These are phyloP conservation scores for Verticillium alfalfae DNA, from an alignment of 2,329 filamentous ascomycete species.

Conservation along the genomic window DNA sequence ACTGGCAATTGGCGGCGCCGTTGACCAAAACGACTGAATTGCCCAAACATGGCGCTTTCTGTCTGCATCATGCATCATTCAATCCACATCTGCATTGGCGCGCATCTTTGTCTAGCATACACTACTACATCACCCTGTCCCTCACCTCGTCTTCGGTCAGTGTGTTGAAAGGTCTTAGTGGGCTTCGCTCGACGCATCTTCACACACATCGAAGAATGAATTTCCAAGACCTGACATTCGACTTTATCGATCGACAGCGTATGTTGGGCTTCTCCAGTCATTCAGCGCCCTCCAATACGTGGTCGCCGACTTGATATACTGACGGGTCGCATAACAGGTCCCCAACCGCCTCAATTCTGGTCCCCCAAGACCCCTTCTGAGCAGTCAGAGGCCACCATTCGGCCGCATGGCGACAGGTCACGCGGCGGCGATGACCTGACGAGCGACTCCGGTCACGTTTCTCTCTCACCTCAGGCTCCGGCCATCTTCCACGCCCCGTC, in stretches of 20 bases:
- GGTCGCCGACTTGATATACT: conserved; percentile 4
- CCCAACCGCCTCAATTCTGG: conserved; percentile 12
- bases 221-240: conserved; percentile 1
- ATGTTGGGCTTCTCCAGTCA: background rate
- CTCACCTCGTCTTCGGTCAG: background rate
- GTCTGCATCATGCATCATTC: conserved; percentile 2
- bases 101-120: background rate
- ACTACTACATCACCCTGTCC: background rate
- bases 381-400: conserved; percentile 13
- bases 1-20: background rate
- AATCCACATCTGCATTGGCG: conserved; percentile 1
- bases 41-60: conserved; percentile 1
- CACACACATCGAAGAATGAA: background rate
- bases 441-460: conserved; percentile 17
- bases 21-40: conserved; percentile 1
- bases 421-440: conserved; percentile 12
- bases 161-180: background rate
- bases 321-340: conserved; percentile 11
- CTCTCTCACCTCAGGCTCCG: conserved; percentile 28
- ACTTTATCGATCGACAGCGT: conserved; percentile 1
- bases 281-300: background rate
- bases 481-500: conserved; percentile 29
- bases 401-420: conserved; percentile 8
- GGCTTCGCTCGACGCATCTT: background rate
- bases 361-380: conserved; percentile 14